Evolutionary conservation across 371 early-diverging fungal species (phyloP), one percentile per base, ranked within the genome.

Genomic region (Chytridiales sp.): DNA sequence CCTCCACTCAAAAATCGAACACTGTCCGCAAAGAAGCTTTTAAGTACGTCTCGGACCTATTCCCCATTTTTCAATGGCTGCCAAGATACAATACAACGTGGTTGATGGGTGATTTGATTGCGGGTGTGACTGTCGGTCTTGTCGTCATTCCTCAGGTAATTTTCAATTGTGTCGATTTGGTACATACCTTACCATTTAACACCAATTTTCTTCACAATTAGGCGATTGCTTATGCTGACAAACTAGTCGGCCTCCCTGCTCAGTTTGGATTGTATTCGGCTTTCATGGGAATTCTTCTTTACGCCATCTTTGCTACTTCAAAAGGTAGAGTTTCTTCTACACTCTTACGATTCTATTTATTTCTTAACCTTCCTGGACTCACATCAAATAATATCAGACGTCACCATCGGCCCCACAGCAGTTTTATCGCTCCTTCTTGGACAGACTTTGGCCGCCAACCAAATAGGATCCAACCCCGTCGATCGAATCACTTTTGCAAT

Each of bases 251-350:
- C n/a, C 70, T 95, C 26, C 90, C 92, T 21, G 82, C 88, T 36
- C 80, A 89, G 55, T 89, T 85, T 70, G 95, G 95, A 0, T 79
- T 95, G 17, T 95, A 95, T 75, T 85, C 91, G 43, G 80, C 88
- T 48, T 87, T 91, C 66, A 71, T 90, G 30, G 92, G 95, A 29
- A 78, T 83, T 11, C 69, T 88, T 30, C 49, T 91, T 19, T 93
- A 94, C 69, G 79, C 83, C 50, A 67, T 90, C 51, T 82, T 92
- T 64, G 92, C 89, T 17, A 92, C 94, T 0, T 84, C 87, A 32
- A 89, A 91, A 68, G 90, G 88, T 56, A 75, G 3, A 47, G 49
- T 50, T 13, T 6, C 46, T 6, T 44, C 34, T 13, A 4, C 9
- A 32, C 49, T 11, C 34, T 13, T n/a, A n/a, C n/a, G n/a, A n/a